Evolutionary conservation across 345 rosid species (phyloP).

Genomic region (rapeseed (Brassica napus)): DNA sequence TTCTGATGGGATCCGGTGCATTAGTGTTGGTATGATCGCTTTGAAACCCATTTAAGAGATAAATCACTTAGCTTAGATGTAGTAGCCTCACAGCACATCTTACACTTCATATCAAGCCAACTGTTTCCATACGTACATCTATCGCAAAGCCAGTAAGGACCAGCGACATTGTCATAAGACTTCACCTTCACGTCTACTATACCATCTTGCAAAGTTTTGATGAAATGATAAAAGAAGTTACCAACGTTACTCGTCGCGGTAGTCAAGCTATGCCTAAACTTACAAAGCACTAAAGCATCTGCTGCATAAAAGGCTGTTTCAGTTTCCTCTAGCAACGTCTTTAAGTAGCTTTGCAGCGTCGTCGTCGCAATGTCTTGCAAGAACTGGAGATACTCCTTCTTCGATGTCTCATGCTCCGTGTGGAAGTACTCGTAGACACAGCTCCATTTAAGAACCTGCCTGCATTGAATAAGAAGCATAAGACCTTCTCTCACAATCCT

Average conservation of each 20-base stretch:
- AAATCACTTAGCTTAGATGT: neutral
- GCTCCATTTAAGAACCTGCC: slow-evolving; percentile 27
- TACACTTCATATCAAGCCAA: slow-evolving; percentile 11
- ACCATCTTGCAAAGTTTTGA: slow-evolving; percentile 20
- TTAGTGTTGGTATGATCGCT: neutral
- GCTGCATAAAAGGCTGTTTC: neutral
- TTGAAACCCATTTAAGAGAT: neutral
- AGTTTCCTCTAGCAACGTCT: slow-evolving; percentile 5
- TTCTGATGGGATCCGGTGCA: neutral
- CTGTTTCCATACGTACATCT: slow-evolving; percentile 23
- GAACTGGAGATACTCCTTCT: slow-evolving; percentile 20
- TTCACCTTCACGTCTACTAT: slow-evolving; percentile 22
- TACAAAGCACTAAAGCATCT: neutral
- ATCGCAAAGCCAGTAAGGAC: slow-evolving; percentile 20
- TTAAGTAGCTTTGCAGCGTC: neutral
- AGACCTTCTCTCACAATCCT: slow-evolving; percentile 7
- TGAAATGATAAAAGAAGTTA: slow-evolving; percentile 20
- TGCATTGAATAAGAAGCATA: slow-evolving; percentile 25
- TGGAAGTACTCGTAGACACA: slow-evolving; percentile 21
- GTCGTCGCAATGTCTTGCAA: neutral
- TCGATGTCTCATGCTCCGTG: slow-evolving; percentile 4
- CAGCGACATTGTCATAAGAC: neutral
- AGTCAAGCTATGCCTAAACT: neutral
- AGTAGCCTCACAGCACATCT: slow-evolving; percentile 23
- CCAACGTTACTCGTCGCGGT: slow-evolving; percentile 6